Percentiles rank a stretch among this genome's conserved stretches.
phyloP scores from a whole-genome alignment of 2,329 filamentous ascomycete genomes.

The Paramyrothecium roridum region DNA sequence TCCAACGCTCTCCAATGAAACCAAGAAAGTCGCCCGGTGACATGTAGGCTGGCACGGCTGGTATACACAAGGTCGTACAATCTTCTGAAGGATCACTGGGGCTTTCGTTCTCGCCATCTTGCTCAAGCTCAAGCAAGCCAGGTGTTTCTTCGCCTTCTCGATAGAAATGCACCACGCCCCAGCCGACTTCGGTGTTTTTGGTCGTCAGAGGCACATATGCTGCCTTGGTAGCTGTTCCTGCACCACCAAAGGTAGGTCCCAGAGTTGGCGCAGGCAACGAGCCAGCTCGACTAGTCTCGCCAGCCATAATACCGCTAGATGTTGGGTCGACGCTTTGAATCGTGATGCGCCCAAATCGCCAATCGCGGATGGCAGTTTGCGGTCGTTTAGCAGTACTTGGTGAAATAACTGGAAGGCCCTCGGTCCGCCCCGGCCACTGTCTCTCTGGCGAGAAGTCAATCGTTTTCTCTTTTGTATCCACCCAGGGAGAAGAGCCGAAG shows the following conservation, averaged over 20 bases:
- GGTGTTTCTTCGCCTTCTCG: constrained; percentile 76
- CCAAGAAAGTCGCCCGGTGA: constrained; percentile 87
- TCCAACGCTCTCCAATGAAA: constrained; percentile 85
- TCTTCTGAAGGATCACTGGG: constrained; percentile 44
- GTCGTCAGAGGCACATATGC: constrained; percentile 69
- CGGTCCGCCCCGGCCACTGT: constrained; percentile 35
- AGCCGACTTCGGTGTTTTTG: constrained; percentile 75
- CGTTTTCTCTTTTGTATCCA: constrained; percentile 27
- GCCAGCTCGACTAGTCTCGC: constrained; percentile 35
- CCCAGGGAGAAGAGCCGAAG: constrained; percentile 39
- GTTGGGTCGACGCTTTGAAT: constrained; percentile 77
- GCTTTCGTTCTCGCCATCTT: constrained; percentile 21
- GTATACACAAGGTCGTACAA: constrained; percentile 86
- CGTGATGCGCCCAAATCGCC: constrained; percentile 75
- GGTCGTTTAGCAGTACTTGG: constrained; percentile 42
- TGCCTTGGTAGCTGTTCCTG: constrained; percentile 79
- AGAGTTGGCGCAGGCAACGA: constrained; percentile 49
- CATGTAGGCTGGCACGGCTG: constrained; percentile 92
- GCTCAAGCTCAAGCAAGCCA: constrained; percentile 37
- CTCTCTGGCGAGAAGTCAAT: constrained; percentile 35
- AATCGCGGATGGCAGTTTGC: constrained; percentile 59
- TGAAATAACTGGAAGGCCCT: constrained; percentile 39
- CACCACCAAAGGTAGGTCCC: constrained; percentile 52
- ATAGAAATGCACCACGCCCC: constrained; percentile 93
- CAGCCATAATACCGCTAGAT: constrained; percentile 26